phyloP scores from a whole-genome alignment of 2,329 filamentous ascomycete genomes.

The Albifimbria verrucaria region DNA sequence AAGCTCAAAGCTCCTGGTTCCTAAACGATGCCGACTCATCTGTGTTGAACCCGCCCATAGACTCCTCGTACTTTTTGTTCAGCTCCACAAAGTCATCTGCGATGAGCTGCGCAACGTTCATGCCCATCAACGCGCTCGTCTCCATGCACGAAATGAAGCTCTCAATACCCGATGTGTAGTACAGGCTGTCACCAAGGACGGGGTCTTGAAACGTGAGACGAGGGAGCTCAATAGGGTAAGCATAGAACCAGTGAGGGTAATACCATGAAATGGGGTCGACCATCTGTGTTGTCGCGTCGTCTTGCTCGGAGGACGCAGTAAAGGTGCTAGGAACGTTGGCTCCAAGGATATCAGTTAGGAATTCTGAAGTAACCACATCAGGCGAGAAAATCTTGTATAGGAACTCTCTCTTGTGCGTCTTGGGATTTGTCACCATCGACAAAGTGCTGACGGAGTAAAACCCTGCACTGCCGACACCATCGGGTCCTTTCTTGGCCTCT shows the following conservation, averaged over 20 bases:
- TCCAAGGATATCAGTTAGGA: slow-evolving; percentile 52
- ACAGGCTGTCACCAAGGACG: slow-evolving; percentile 63
- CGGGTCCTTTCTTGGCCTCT: slow-evolving; percentile 41
- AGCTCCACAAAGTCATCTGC: slow-evolving; percentile 52
- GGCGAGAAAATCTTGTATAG: slow-evolving; percentile 66
- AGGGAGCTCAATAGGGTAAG: slow-evolving; percentile 83
- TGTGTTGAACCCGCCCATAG: neutral
- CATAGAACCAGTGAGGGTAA: slow-evolving; percentile 72
- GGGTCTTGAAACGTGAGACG: slow-evolving; percentile 84
- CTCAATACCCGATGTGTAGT: slow-evolving; percentile 76
- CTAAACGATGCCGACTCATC: neutral
- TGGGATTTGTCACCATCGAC: slow-evolving; percentile 58
- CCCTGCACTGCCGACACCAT: slow-evolving; percentile 66
- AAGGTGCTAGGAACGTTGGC: slow-evolving; percentile 42
- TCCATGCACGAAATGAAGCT: slow-evolving; percentile 98
- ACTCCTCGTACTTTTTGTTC: slow-evolving; percentile 9
- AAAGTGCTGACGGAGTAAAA: slow-evolving; percentile 88
- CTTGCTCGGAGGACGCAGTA: slow-evolving; percentile 20
- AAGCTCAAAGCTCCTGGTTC: too few relatives aligned
- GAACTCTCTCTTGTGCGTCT: slow-evolving; percentile 49
- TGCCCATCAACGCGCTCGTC: slow-evolving; percentile 87
- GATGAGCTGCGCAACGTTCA: slow-evolving; percentile 73
- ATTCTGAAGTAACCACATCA: slow-evolving; percentile 45
- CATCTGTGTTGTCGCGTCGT: slow-evolving; percentile 23
- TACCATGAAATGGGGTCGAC: slow-evolving; percentile 68